These are phyloP conservation scores for Litsea cubeba DNA, from an alignment of 164 flowering plant genomes.

Conservation along the genomic window DNA sequence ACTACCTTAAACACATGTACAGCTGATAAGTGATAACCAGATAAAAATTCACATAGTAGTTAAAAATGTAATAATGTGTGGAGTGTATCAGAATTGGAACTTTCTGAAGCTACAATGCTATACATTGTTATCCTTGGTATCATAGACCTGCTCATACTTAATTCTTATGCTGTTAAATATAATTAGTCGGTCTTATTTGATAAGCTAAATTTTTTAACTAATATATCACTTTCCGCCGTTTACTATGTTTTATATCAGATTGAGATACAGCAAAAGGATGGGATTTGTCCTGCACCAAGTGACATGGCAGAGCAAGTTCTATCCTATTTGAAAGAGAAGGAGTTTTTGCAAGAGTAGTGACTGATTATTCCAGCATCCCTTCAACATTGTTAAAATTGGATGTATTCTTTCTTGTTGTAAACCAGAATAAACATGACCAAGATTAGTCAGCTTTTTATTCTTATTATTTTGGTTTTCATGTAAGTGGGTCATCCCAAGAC, in stretches of 20 bases:
- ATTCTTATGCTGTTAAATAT: not conserved
- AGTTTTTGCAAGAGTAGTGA: slow-evolving; percentile 47
- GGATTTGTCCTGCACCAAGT: slow-evolving; percentile 41
- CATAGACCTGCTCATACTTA: not conserved
- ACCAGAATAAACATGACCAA: not conserved
- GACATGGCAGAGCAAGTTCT: slow-evolving; percentile 63
- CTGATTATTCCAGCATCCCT: not conserved
- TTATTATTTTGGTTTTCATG: too few species aligned
- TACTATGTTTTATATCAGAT: slow-evolving; percentile 36
- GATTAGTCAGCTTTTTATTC: not conserved
- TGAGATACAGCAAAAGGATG: slow-evolving; percentile 38
- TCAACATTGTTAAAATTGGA: not conserved
- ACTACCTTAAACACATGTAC: too few species aligned
- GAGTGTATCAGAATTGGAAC: not conserved
- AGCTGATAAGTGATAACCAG: too few species aligned
- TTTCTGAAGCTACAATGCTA: not conserved
- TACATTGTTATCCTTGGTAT: not conserved
- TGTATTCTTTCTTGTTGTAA: slow-evolving; percentile 3
- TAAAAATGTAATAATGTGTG: too few species aligned
- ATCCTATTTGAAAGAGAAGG: slow-evolving; percentile 64
- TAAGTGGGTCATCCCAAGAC: too few species aligned
- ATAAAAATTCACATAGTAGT: too few species aligned
- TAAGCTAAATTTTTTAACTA: not conserved
- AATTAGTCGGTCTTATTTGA: not conserved
- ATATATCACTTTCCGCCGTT: not conserved